Evolutionary conservation across 108 stramenopile genomes (phyloP).

Genomic region (Nitzschia palea): DNA sequence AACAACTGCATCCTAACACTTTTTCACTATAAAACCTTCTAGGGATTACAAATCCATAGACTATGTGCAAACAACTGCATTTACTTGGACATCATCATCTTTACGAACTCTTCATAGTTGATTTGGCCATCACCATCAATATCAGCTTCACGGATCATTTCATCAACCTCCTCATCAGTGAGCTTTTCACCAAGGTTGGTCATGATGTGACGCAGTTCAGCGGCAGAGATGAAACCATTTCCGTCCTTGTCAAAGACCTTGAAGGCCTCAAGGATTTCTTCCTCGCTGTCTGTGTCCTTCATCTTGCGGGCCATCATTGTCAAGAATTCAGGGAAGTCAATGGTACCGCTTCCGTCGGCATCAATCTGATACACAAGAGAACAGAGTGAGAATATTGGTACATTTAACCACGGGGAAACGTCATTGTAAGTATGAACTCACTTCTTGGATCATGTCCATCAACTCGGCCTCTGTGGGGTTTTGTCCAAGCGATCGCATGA

Average conservation of each 20-base stretch:
- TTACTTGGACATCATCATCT: constrained; percentile 99
- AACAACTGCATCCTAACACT: constrained; percentile 4
- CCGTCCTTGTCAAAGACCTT: constrained; percentile 99
- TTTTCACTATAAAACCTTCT: constrained; percentile 3
- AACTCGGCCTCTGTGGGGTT: constrained; percentile 99
- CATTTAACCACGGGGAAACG: background rate
- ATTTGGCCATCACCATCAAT: constrained; percentile 99
- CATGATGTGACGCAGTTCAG: constrained; percentile 99
- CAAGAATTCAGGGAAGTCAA: constrained; percentile 99
- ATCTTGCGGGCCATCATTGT: constrained; percentile 99
- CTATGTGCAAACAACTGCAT: constrained; percentile 4
- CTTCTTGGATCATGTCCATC: constrained; percentile 99
- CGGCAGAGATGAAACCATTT: constrained; percentile 99
- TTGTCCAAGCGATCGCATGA: constrained; percentile 99
- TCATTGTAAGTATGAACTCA: constrained; percentile 21
- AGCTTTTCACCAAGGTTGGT: constrained; percentile 99
- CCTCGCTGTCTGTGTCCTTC: constrained; percentile 99
- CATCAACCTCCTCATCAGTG: constrained; percentile 99
- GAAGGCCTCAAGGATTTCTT: constrained; percentile 99
- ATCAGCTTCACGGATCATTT: constrained; percentile 99
- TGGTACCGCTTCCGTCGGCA: constrained; percentile 99
- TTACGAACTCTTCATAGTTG: constrained; percentile 99
- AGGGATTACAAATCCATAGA: constrained; percentile 21
- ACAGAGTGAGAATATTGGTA: background rate
- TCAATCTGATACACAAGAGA: constrained; percentile 67